phyloP scores from a whole-genome alignment of 441 rosid genomes.

The Macaranga tanarius region DNA sequence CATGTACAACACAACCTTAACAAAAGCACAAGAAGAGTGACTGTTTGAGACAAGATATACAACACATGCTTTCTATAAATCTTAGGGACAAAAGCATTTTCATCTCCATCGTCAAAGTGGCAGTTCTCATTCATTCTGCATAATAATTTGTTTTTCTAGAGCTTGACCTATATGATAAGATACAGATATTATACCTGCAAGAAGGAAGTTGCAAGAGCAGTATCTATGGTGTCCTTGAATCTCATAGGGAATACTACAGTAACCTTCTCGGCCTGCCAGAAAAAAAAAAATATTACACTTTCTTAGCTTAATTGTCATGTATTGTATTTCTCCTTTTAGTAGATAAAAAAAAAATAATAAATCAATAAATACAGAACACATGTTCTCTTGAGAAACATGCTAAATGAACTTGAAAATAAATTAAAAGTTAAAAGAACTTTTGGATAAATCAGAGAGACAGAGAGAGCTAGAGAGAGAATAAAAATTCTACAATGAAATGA shows the following conservation, averaged over 20 bases:
- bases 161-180: background rate
- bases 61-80: background rate
- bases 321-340: background rate
- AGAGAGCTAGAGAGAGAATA: background rate
- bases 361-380: background rate
- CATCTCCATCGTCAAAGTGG: background rate
- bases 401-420: background rate
- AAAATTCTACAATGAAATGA: background rate
- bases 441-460: background rate
- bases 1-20: background rate
- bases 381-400: background rate
- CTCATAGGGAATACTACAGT: constrained; percentile 89
- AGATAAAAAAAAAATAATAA: background rate
- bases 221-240: constrained; percentile 81
- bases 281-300: constrained; percentile 12
- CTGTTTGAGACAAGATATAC: background rate
- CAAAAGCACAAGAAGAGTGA: background rate
- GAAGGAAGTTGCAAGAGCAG: constrained; percentile 80
- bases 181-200: constrained; percentile 55
- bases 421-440: background rate
- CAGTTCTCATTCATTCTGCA: background rate
- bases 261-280: constrained; percentile 74
- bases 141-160: background rate
- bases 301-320: constrained; percentile 13
- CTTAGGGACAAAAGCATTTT: background rate